Percentiles rank a stretch among this genome's conserved stretches.
Conservation (phyloP, 176 grass and related monocot species). For the Panicum miliaceum region DNA sequence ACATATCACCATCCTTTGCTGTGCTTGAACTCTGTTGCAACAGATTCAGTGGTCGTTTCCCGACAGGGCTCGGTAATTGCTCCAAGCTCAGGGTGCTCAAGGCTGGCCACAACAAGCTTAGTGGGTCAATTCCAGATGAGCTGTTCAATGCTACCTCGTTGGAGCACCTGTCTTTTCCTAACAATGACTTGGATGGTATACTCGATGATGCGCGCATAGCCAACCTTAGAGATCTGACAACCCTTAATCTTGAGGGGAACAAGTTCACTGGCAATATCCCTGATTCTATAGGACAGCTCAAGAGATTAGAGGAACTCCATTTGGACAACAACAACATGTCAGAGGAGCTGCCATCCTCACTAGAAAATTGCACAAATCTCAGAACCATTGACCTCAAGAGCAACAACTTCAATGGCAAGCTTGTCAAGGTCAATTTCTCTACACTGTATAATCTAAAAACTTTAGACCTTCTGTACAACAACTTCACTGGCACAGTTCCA, state of each 20-base stretch:
- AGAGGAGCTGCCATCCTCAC: constrained; percentile 35
- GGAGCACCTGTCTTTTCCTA: constrained; percentile 26
- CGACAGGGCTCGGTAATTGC: constrained; percentile 1
- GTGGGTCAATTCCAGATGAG: constrained; percentile 36
- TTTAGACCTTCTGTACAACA: neutral
- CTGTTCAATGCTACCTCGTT: constrained; percentile 31
- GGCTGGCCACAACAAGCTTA: constrained; percentile 38
- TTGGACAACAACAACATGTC: constrained; percentile 26
- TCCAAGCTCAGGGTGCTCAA: constrained; percentile 38
- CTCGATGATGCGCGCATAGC: neutral
- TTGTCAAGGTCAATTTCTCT: constrained; percentile 43
- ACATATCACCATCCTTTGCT: neutral
- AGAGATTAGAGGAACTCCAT: constrained; percentile 27
- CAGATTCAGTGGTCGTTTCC: constrained; percentile 9
- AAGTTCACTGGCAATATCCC: neutral
- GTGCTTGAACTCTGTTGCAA: constrained; percentile 49
- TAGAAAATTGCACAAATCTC: constrained; percentile 40
- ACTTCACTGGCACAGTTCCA: constrained; percentile 38
- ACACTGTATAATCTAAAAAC: constrained; percentile 24
- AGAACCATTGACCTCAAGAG: neutral
- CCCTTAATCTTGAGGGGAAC: constrained; percentile 42
- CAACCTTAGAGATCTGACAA: constrained; percentile 9
- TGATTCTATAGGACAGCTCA: constrained; percentile 35
- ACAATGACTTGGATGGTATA: constrained; percentile 10
- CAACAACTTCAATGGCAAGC: constrained; percentile 26